Evolutionary conservation across 75 land plant genomes (phyloP).

Genomic region (Chamaecyparis obtusa): DNA sequence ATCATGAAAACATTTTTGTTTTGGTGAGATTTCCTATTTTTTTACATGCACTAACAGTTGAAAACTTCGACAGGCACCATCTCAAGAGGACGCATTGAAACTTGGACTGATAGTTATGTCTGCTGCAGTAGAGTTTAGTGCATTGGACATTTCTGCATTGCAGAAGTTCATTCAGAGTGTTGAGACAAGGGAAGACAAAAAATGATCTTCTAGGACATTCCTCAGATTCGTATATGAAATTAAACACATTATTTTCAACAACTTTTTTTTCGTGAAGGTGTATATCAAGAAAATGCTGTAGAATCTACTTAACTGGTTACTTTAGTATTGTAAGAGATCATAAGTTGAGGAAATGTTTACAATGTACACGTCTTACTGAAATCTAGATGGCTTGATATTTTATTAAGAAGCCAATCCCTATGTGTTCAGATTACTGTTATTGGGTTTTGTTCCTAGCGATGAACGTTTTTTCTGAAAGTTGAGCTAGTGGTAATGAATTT

Average conservation of each 20-base stretch:
- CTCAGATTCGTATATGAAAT: not conserved
- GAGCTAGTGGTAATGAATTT: not conserved
- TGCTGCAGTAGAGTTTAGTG: constrained; percentile 63
- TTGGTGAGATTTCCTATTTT: not conserved
- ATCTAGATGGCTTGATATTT: not conserved
- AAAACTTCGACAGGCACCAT: constrained; percentile 59
- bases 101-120: constrained; percentile 63
- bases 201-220: not conserved
- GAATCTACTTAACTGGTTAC: not conserved
- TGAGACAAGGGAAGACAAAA: not conserved
- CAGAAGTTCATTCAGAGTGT: constrained; percentile 51
- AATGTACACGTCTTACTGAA: not conserved
- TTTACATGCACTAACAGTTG: not conserved
- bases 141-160: constrained; percentile 71
- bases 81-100: constrained; percentile 70
- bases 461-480: not conserved
- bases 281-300: not conserved
- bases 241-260: not conserved
- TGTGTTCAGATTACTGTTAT: not conserved
- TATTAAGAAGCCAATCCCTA: not conserved
- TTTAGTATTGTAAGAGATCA: not conserved
- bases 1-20: not conserved
- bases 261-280: not conserved
- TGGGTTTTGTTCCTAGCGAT: not conserved
- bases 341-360: not conserved